phyloP scores from a whole-genome alignment of 176 grass and related monocot genomes.

The Coix lacrymajobi region DNA sequence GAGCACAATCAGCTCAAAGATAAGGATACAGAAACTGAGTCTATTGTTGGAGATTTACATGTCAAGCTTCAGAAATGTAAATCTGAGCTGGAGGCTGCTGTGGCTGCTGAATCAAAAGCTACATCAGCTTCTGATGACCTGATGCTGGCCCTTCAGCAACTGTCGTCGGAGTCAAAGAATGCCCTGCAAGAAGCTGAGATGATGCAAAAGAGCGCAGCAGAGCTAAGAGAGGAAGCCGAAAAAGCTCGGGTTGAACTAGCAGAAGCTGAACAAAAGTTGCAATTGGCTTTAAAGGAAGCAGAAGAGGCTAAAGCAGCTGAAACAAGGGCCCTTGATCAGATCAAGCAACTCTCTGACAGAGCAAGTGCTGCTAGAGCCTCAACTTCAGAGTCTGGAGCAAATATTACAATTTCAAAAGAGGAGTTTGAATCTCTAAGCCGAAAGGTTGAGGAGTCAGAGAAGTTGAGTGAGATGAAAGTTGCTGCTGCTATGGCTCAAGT shows the following conservation, averaged over 20 bases:
- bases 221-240: constrained; percentile 69
- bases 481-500: constrained; percentile 90
- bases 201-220: constrained; percentile 80
- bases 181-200: constrained; percentile 84
- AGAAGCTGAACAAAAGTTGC: constrained; percentile 69
- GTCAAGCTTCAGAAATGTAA: constrained; percentile 92
- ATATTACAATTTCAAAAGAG: constrained; percentile 93
- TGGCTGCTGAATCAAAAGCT: constrained; percentile 72
- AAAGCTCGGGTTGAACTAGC: constrained; percentile 43
- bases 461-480: constrained; percentile 92
- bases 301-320: constrained; percentile 85
- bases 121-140: constrained; percentile 84
- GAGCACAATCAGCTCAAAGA: constrained; percentile 83
- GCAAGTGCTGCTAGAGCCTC: constrained; percentile 68
- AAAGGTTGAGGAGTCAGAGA: constrained; percentile 86
- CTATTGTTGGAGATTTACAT: constrained; percentile 66
- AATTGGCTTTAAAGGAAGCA: constrained; percentile 68
- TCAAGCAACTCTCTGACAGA: constrained; percentile 83
- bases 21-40: constrained; percentile 82
- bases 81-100: constrained; percentile 83
- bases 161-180: constrained; percentile 80
- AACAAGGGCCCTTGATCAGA: constrained; percentile 78
- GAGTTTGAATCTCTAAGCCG: constrained; percentile 81
- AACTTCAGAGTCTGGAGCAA: constrained; percentile 67
- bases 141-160: constrained; percentile 69